Conservation (phyloP, 129 eudicot species). For the Tanacetum coccineum region DNA sequence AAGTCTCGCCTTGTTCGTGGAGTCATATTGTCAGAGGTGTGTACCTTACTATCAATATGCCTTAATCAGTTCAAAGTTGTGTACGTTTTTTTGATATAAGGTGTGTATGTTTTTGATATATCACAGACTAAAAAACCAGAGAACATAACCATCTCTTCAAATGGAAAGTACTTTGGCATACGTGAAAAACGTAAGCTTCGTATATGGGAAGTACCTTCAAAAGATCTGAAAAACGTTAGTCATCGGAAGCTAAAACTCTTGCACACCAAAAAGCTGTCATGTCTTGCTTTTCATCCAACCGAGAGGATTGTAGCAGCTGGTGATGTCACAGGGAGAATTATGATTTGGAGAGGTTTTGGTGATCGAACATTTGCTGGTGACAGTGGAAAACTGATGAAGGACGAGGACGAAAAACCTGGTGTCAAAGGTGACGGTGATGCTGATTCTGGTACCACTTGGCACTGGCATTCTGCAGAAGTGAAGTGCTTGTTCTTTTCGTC, state of each 20-base stretch:
- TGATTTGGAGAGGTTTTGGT: constrained; percentile 91
- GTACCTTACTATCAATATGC: neutral
- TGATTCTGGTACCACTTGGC: constrained; percentile 91
- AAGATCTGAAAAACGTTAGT: constrained; percentile 41
- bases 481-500: constrained; percentile 76
- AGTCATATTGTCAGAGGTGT: constrained; percentile 64
- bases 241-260: constrained; percentile 58
- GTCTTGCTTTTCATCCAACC: constrained; percentile 88
- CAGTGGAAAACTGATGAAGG: constrained; percentile 28
- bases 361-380: constrained; percentile 34
- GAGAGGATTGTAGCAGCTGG: constrained; percentile 86
- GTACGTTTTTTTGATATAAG: neutral
- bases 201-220: constrained; percentile 80
- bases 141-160: constrained; percentile 43
- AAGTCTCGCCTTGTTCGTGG: constrained; percentile 57
- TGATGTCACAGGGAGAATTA: constrained; percentile 85
- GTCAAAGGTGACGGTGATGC: constrained; percentile 80
- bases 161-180: constrained; percentile 66
- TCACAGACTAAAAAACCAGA: constrained; percentile 61
- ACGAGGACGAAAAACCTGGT: constrained; percentile 76
- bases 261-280: constrained; percentile 60
- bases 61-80: neutral
- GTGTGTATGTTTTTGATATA: neutral
- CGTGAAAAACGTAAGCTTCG: constrained; percentile 57
- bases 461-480: constrained; percentile 96